phyloP scores from a whole-genome alignment of 2,329 filamentous ascomycete species.

The Massarina eburnea region DNA sequence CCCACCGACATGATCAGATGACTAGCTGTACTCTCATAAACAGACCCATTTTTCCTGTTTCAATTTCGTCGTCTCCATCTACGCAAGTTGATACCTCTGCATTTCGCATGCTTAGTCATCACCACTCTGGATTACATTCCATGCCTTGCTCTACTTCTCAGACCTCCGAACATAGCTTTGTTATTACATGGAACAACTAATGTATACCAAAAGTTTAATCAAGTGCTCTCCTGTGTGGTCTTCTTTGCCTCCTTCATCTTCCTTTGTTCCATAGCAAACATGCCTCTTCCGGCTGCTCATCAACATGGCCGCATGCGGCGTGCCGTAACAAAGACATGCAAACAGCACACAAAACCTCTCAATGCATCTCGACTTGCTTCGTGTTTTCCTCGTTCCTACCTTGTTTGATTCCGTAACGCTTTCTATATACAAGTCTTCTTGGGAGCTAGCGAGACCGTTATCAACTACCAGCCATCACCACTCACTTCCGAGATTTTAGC shows the following conservation, averaged over 20 bases:
- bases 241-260: not conserved
- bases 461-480: no score
- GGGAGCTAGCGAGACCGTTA: no score
- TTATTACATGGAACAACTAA: not conserved
- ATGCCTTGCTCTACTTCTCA: no score
- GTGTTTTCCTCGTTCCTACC: not conserved
- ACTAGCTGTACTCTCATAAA: no score
- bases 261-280: slow-evolving; percentile 4
- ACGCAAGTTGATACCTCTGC: not conserved
- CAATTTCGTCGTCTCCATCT: slow-evolving; percentile 15
- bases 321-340: slow-evolving; percentile 3
- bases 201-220: not conserved
- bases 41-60: slow-evolving; percentile 12
- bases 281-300: not conserved
- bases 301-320: slow-evolving; percentile 3
- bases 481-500: no score
- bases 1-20: no score
- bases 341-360: not conserved
- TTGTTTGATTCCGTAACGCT: no score
- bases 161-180: not conserved
- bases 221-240: not conserved
- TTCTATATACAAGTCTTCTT: no score
- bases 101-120: not conserved
- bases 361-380: not conserved
- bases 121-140: no score